Evolutionary conservation across 306 rosid species (phyloP).

Genomic region (Fragaria ananassa): DNA sequence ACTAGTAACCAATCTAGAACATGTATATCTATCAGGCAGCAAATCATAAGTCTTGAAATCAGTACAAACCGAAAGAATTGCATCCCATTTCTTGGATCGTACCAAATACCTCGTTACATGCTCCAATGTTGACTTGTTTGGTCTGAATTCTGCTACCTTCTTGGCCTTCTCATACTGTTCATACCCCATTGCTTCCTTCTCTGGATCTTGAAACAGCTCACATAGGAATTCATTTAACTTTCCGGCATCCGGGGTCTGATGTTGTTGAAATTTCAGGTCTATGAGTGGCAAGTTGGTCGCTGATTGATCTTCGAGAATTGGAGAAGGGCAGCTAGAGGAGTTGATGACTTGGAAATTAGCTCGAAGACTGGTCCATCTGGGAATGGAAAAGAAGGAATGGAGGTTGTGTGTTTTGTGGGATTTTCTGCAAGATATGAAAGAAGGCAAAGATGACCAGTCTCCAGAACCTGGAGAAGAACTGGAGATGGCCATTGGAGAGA

Average conservation of each 20-base stretch:
- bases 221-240: constrained; percentile 46
- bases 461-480: constrained; percentile 45
- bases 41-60: constrained; percentile 51
- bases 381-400: constrained; percentile 27
- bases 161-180: constrained; percentile 53
- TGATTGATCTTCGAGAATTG: constrained; percentile 45
- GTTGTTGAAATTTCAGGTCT: constrained; percentile 23
- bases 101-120: constrained; percentile 58
- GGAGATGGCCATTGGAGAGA: constrained; percentile 51
- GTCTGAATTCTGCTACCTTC: constrained; percentile 49
- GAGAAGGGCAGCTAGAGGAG: constrained; percentile 47
- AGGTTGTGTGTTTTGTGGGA: constrained; percentile 17
- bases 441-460: constrained; percentile 48
- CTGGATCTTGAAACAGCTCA: constrained; percentile 44
- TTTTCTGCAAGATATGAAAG: constrained; percentile 23
- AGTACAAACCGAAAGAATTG: constrained; percentile 33
- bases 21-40: constrained; percentile 51
- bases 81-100: constrained; percentile 51
- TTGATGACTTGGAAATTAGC: constrained; percentile 25
- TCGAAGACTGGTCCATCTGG: constrained; percentile 15
- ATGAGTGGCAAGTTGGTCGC: constrained; percentile 25
- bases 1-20: constrained; percentile 46
- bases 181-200: constrained; percentile 39
- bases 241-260: constrained; percentile 28
- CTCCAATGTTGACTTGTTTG: constrained; percentile 43